phyloP scores from a whole-genome alignment of 2,329 filamentous ascomycete genomes.

The Ophiostoma fasciatum region DNA sequence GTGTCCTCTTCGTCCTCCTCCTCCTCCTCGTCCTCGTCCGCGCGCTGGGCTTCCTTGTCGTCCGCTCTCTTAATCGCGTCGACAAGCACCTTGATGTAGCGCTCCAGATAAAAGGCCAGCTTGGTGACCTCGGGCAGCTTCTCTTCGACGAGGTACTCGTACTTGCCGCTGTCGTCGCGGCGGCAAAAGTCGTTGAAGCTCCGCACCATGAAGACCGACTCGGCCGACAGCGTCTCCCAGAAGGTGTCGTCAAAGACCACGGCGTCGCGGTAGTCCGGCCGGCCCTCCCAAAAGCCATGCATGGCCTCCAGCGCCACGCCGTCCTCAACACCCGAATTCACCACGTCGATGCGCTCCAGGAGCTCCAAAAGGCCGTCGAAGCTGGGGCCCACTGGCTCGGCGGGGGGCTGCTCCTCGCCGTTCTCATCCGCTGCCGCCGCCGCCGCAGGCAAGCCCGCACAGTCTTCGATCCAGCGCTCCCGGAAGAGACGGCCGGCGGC shows the following conservation, averaged over 20 bases:
- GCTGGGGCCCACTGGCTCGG: slow-evolving; percentile 46
- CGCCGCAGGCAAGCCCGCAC: slow-evolving; percentile 52
- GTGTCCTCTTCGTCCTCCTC: slow-evolving; percentile 69
- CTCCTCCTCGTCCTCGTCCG: slow-evolving; percentile 42
- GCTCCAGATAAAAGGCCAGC: slow-evolving; percentile 73
- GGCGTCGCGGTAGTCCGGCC: slow-evolving; percentile 65
- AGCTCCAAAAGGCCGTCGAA: slow-evolving; percentile 80
- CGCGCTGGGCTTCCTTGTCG: slow-evolving; percentile 25
- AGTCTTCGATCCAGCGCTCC: slow-evolving; percentile 97
- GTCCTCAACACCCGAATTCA: slow-evolving; percentile 77
- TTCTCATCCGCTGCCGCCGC: slow-evolving; percentile 35
- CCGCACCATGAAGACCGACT: slow-evolving; percentile 78
- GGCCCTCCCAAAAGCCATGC: slow-evolving; percentile 89
- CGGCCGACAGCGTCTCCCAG: slow-evolving; percentile 69
- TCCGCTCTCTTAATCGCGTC: slow-evolving; percentile 46
- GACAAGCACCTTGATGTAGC: slow-evolving; percentile 57
- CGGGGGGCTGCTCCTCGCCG: slow-evolving; percentile 36
- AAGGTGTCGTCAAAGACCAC: slow-evolving; percentile 59
- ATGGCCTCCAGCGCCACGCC: slow-evolving; percentile 90
- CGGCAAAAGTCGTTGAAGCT: slow-evolving; percentile 93
- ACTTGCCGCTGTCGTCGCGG: slow-evolving; percentile 55
- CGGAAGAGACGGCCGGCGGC: slow-evolving; percentile 81
- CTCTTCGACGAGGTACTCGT: slow-evolving; percentile 66
- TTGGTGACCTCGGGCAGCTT: slow-evolving; percentile 92
- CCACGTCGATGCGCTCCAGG: slow-evolving; percentile 82